Conservation (phyloP, 495 filamentous ascomycete species). For the Penicillium coffeae region DNA sequence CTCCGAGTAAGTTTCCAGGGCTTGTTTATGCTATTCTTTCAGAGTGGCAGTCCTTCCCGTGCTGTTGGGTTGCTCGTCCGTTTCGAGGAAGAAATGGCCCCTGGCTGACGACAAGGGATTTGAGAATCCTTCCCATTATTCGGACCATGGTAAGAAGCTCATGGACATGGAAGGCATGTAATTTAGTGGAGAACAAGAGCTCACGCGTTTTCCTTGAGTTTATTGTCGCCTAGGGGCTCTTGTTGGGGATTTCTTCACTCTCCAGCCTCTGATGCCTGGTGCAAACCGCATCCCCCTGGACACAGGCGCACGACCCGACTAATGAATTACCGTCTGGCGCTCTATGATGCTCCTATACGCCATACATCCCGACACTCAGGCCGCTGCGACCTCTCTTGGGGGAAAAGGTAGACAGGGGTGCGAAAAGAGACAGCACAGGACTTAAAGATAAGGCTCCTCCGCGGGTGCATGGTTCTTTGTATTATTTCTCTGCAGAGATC, state of each 20-base stretch:
- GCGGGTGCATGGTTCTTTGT: background rate
- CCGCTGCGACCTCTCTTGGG: background rate
- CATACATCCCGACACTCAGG: background rate
- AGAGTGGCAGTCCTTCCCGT: too few relatives aligned
- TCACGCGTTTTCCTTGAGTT: background rate
- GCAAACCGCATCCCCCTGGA: background rate
- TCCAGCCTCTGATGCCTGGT: background rate
- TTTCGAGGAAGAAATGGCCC: too few relatives aligned
- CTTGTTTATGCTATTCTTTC: too few relatives aligned
- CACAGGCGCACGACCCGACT: background rate
- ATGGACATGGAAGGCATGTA: too few relatives aligned
- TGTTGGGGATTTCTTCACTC: background rate
- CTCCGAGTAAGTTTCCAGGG: too few relatives aligned
- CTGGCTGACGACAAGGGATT: too few relatives aligned
- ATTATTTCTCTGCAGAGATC: background rate
- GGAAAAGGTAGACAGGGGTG: background rate
- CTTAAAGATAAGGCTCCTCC: background rate
- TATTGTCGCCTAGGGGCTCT: background rate
- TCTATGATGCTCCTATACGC: background rate
- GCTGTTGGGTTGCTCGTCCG: too few relatives aligned
- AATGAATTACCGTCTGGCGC: too few relatives aligned
- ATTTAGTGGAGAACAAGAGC: too few relatives aligned
- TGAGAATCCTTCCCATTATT: too few relatives aligned
- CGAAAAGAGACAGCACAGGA: background rate
- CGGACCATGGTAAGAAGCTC: too few relatives aligned